These are phyloP conservation scores for Solanum verrucosum DNA, from an alignment of 257 asterid genomes.

Conservation along the genomic window DNA sequence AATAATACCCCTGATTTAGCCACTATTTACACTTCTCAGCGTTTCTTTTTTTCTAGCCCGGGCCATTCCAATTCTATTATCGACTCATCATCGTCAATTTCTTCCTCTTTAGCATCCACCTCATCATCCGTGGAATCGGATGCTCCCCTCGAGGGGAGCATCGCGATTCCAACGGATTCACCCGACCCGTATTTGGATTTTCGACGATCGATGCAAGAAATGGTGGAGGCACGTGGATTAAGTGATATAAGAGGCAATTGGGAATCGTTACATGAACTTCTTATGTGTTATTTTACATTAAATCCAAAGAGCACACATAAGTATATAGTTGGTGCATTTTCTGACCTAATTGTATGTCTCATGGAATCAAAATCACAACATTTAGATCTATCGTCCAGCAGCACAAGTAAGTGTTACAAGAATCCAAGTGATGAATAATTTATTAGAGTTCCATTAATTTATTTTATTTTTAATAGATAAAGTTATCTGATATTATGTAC, in stretches of 20 bases:
- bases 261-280: slow-evolving; percentile 74
- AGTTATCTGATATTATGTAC: neutral
- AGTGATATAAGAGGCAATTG: slow-evolving; percentile 46
- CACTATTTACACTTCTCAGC: slow-evolving; percentile 59
- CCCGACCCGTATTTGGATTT: slow-evolving; percentile 79
- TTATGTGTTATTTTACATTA: slow-evolving; percentile 59
- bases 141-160: slow-evolving; percentile 20
- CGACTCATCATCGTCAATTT: slow-evolving; percentile 39
- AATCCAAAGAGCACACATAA: slow-evolving; percentile 85
- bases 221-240: slow-evolving; percentile 80
- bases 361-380: slow-evolving; percentile 20
- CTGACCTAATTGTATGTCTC: slow-evolving; percentile 74
- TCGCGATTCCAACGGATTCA: slow-evolving; percentile 69
- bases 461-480: neutral
- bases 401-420: slow-evolving; percentile 16
- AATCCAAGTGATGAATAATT: neutral
- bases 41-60: slow-evolving; percentile 93
- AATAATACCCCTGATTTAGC: slow-evolving; percentile 46
- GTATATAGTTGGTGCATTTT: slow-evolving; percentile 78
- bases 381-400: neutral
- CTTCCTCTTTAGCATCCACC: slow-evolving; percentile 34
- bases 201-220: slow-evolving; percentile 92
- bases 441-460: neutral
- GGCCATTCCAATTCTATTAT: slow-evolving; percentile 89
- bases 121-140: slow-evolving; percentile 27